phyloP scores from a whole-genome alignment of 179 eudicot genomes.

The Beta lomatogona region DNA sequence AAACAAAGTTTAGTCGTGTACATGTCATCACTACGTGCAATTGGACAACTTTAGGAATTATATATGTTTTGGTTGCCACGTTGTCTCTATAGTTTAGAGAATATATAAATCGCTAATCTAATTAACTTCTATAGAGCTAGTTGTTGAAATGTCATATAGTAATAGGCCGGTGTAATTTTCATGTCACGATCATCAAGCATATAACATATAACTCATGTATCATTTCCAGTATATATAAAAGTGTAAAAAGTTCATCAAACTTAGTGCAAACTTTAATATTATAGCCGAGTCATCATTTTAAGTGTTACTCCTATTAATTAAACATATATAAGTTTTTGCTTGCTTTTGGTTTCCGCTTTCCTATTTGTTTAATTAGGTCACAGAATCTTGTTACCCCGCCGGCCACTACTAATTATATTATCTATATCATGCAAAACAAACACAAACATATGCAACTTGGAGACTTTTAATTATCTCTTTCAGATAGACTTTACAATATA shows the following conservation, averaged over 20 bases:
- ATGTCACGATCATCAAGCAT: neutral
- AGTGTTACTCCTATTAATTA: neutral
- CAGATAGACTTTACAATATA: too few species aligned
- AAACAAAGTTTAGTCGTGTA: neutral
- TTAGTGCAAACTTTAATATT: neutral
- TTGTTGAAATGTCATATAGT: neutral
- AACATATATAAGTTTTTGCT: neutral
- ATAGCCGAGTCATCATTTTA: neutral
- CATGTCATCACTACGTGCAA: neutral
- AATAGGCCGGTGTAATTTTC: neutral
- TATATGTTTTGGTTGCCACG: neutral
- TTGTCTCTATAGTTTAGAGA: neutral
- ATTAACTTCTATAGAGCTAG: neutral
- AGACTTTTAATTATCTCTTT: neutral
- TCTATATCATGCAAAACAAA: neutral
- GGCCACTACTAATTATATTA: neutral
- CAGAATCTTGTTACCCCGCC: neutral
- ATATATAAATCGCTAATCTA: neutral
- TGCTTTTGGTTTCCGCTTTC: neutral
- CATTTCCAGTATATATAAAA: neutral
- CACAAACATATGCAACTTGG: neutral
- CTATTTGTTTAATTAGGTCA: neutral
- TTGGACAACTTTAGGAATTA: neutral
- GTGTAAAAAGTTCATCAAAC: neutral
- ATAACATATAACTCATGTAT: neutral